Evolutionary conservation across 805 yeast genomes (phyloP).

Genomic region (Wickerhamiella hasegawae): DNA sequence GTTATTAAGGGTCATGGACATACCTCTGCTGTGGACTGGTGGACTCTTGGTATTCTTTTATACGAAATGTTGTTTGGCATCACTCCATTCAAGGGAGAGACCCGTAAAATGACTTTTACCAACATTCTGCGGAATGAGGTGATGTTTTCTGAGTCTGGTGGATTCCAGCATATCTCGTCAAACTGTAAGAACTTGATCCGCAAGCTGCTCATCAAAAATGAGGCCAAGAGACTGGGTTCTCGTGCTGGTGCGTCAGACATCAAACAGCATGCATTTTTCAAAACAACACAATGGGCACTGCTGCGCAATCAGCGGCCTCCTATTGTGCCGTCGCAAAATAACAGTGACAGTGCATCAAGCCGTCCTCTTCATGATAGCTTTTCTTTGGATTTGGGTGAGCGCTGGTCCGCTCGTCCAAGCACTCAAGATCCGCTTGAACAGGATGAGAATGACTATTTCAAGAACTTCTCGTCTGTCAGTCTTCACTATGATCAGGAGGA

Average conservation of each 20-base stretch:
- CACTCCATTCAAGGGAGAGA: constrained; percentile 90
- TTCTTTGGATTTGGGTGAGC: constrained; percentile 16
- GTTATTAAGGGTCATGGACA: constrained; percentile 96
- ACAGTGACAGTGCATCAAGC: neutral
- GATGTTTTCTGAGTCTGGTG: constrained; percentile 46
- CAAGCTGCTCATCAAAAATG: constrained; percentile 77
- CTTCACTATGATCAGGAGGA: neutral
- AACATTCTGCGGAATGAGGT: constrained; percentile 77
- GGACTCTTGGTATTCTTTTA: constrained; percentile 90
- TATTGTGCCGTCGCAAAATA: constrained; percentile 61
- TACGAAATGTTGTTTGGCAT: constrained; percentile 93
- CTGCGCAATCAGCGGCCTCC: constrained; percentile 90
- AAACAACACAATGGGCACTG: constrained; percentile 87
- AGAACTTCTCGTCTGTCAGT: neutral
- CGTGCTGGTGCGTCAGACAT: constrained; percentile 91
- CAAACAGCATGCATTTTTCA: constrained; percentile 81
- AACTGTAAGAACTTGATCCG: constrained; percentile 65
- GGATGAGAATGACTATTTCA: neutral
- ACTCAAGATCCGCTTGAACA: constrained; percentile 2
- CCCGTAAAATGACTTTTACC: constrained; percentile 77
- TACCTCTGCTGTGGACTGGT: constrained; percentile 97
- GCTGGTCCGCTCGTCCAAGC: constrained; percentile 11
- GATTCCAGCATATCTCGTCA: constrained; percentile 42
- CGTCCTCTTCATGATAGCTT: constrained; percentile 11
- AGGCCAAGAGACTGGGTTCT: constrained; percentile 75